phyloP scores from a whole-genome alignment of 257 asterid genomes.

The Rhazya stricta region DNA sequence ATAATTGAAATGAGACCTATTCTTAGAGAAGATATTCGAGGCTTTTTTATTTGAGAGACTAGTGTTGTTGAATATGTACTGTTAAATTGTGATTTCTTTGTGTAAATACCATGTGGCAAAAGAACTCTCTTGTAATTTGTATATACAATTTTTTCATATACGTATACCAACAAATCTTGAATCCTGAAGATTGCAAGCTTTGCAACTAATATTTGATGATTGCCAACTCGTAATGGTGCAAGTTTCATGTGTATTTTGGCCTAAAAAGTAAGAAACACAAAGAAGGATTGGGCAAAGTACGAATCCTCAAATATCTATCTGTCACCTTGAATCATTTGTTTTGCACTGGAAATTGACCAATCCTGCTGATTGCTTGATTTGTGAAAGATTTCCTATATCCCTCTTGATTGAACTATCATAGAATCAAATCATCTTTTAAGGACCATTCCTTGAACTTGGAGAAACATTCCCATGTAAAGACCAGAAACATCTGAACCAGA shows the following conservation, averaged over 20 bases:
- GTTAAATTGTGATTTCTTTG: not conserved
- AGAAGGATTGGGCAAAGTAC: too few species aligned
- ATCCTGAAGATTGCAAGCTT: not conserved
- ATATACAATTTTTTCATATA: not conserved
- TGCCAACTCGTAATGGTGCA: not conserved
- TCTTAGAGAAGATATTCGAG: slow-evolving; percentile 8
- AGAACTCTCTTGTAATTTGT: not conserved
- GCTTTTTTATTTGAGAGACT: not conserved
- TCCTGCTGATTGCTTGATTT: not conserved
- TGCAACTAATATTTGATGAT: not conserved
- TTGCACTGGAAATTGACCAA: not conserved
- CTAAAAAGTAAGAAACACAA: not conserved
- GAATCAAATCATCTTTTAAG: not conserved
- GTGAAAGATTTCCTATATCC: not conserved
- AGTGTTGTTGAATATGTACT: slow-evolving; percentile 6
- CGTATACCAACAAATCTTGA: not conserved
- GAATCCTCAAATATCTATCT: not conserved
- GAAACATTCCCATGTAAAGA: not conserved
- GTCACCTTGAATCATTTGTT: not conserved
- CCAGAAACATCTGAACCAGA: not conserved
- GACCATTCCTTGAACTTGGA: not conserved
- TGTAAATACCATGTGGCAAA: slow-evolving; percentile 15
- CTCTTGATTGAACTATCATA: not conserved
- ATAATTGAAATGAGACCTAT: not conserved
- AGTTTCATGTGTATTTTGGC: not conserved